Conservation (phyloP, 73 alveolate species). For the Paramecium sexaurelia region DNA sequence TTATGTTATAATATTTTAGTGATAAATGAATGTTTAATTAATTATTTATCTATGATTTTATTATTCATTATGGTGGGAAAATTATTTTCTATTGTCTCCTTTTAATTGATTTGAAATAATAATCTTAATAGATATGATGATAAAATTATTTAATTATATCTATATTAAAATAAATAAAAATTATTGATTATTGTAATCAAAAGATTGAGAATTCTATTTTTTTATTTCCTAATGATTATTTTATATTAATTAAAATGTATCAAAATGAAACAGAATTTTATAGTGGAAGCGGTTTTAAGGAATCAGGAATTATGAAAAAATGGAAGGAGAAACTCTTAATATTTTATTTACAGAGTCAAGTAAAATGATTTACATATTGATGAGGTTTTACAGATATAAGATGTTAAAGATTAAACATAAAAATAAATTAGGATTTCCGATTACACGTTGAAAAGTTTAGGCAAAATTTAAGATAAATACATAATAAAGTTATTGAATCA, state of each 20-base stretch:
- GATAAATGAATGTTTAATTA: too few species aligned
- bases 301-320: slow-evolving; percentile 8
- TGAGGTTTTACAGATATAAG: background rate
- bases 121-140: too few species aligned
- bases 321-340: slow-evolving; percentile 10
- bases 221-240: background rate
- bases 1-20: too few species aligned
- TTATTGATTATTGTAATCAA: background rate
- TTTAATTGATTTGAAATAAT: too few species aligned
- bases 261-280: background rate
- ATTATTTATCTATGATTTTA: too few species aligned
- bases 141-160: background rate
- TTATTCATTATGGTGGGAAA: too few species aligned
- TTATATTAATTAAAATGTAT: background rate
- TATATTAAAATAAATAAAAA: background rate
- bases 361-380: background rate
- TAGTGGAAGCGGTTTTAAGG: slow-evolving; percentile 18
- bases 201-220: background rate
- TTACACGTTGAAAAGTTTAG: background rate
- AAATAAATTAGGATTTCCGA: background rate
- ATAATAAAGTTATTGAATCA: background rate
- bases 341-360: background rate
- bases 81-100: too few species aligned
- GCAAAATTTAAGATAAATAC: background rate
- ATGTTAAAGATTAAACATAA: background rate